These are phyloP conservation scores for Globisporangium cederbergense DNA, from an alignment of 352 stramenopile genomes.

Conservation along the genomic window DNA sequence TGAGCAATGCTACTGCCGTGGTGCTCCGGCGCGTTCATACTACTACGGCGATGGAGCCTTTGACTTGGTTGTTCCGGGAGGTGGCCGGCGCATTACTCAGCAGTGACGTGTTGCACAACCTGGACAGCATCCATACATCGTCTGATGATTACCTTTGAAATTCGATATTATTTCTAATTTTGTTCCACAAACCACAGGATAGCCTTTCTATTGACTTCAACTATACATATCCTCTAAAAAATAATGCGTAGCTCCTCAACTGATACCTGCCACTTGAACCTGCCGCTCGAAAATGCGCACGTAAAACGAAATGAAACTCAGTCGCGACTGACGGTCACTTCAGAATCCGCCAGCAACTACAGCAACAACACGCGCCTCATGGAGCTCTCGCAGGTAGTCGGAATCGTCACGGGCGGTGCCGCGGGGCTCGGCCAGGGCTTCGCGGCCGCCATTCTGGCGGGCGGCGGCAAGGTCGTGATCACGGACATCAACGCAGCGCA, in stretches of 20 bases:
- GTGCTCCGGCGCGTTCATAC: background rate
- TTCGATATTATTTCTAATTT: background rate
- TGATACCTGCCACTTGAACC: background rate
- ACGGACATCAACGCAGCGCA: constrained; percentile 67
- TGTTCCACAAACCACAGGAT: no score
- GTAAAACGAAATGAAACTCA: background rate
- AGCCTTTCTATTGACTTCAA: background rate
- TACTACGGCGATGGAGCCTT: background rate
- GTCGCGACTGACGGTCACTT: background rate
- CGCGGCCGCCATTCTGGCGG: constrained; percentile 43
- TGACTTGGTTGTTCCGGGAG: background rate
- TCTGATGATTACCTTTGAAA: background rate
- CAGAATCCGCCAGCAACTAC: background rate
- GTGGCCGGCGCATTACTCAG: no score
- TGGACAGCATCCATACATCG: background rate
- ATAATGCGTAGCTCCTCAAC: background rate
- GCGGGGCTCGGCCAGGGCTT: constrained; percentile 67
- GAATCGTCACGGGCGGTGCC: constrained; percentile 68
- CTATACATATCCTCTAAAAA: background rate
- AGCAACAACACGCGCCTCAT: constrained; percentile 22
- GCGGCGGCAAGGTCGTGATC: constrained; percentile 63
- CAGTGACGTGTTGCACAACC: background rate
- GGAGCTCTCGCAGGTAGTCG: constrained; percentile 55
- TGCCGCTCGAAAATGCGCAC: background rate
- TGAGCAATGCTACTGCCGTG: background rate